Conservation (phyloP, 176 grass and related monocot species). For the Carex pumila region DNA sequence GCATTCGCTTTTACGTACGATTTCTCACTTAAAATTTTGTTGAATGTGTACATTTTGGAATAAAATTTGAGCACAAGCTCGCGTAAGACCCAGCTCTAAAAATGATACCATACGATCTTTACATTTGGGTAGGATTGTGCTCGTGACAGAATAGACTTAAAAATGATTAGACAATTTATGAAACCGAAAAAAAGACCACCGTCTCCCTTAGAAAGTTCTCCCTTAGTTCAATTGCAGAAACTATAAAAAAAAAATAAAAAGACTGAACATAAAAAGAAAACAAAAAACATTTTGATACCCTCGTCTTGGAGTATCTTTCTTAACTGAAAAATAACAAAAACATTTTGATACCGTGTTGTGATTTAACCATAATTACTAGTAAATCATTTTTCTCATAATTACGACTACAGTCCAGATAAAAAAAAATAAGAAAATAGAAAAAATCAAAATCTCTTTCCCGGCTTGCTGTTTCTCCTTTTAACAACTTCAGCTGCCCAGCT, state of each 20-base stretch:
- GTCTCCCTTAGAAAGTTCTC: no score
- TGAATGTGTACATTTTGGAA: no score
- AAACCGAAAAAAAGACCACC: no score
- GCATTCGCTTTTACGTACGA: no score
- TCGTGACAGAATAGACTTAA: no score
- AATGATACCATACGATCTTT: no score
- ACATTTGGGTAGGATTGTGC: no score
- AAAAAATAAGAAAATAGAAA: neutral
- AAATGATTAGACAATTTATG: no score
- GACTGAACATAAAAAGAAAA: neutral
- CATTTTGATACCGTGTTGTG: neutral
- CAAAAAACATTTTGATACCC: neutral
- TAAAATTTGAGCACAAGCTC: no score
- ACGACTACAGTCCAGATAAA: neutral
- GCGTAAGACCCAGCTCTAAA: no score
- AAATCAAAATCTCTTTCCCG: constrained; percentile 21
- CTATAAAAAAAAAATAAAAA: neutral
- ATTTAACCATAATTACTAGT: neutral
- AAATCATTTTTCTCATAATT: neutral
- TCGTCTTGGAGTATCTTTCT: neutral
- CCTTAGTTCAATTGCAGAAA: neutral
- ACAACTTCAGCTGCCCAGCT: constrained; percentile 89
- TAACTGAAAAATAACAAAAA: neutral
- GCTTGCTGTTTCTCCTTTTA: constrained; percentile 56
- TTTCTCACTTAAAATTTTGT: neutral